Evolutionary conservation across 495 filamentous ascomycete species (phyloP), one percentile per base, ranked within the genome.

Genomic region (Bacidia rubella): DNA sequence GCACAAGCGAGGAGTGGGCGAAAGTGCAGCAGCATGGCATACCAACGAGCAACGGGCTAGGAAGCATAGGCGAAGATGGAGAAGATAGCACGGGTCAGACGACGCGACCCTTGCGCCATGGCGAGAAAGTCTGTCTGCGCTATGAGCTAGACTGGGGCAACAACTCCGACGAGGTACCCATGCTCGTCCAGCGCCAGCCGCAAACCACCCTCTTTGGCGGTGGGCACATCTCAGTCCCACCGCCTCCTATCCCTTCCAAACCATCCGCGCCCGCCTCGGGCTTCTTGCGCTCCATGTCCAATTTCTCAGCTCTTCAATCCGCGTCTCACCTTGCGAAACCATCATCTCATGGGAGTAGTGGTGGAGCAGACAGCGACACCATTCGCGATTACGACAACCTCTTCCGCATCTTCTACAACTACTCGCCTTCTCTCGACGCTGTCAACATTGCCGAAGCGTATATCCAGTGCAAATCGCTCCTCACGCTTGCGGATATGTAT

Each of bases 301-400:
- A 90, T 51, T 69, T 82, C 56, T 69, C 78, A 10, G 73, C 77
- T 32, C 70, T 75, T 66, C 63, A 80, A 68, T 69, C 76, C 77
- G 54, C 71, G 63, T 40, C 68, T 57, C 57, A 73, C 56, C 59
- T 71, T 26, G 68, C 69, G 24, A 63, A 66, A 51, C 52, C 61
- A 2, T 57, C 55, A n/a, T 57, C 56, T 20, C 41, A 44, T 9
- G 15, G 29, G 7, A 35, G 15, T 35, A n/a, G n/a, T n/a, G 32
- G 32, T 39, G 10, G 70, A 27, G 68, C 76, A 47, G 75, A 80
- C 48, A 73, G 80, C 54, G 84, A 93, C 45, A 72, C 86, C 22
- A 68, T 95, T 29, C 84, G 85, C 44, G 86, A 92, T 65, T 95
- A 95, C 65, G 88, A 94, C 64, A 95, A 94, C 68, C 74, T 95